A percentile compares a stretch with the other conserved stretches of the same genome.
phyloP scores from a whole-genome alignment of 805 yeast species.

The Candida maesae region DNA sequence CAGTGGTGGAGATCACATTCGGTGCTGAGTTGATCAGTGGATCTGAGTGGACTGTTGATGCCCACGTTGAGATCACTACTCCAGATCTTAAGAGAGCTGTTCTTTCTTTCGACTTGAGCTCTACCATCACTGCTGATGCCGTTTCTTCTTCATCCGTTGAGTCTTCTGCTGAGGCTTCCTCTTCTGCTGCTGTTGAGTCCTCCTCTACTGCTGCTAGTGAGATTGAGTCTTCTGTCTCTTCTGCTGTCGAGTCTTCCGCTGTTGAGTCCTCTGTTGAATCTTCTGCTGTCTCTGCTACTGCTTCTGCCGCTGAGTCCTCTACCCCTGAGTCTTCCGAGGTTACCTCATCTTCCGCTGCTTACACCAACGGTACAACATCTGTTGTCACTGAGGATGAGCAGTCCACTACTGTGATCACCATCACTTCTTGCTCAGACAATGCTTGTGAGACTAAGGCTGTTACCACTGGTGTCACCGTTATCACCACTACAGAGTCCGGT shows the following conservation, averaged over 20 bases:
- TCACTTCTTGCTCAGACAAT: neutral
- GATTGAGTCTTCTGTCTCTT: slow-evolving; percentile 16
- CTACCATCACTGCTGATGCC: slow-evolving; percentile 13
- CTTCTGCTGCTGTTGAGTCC: slow-evolving; percentile 24
- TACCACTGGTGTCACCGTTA: neutral
- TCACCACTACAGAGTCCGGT: slow-evolving; percentile 1
- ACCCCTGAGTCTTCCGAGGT: slow-evolving; percentile 21
- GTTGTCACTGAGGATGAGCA: neutral
- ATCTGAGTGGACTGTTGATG: slow-evolving; percentile 12
- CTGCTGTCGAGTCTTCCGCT: slow-evolving; percentile 14
- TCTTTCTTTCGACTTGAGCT: slow-evolving; percentile 2
- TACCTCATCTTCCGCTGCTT: neutral
- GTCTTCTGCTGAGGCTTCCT: slow-evolving; percentile 15
- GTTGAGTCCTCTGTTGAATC: slow-evolving; percentile 14
- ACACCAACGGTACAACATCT: neutral
- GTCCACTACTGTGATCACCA: slow-evolving; percentile 4
- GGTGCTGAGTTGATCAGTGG: slow-evolving; percentile 9
- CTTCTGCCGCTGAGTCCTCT: no score
- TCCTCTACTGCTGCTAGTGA: slow-evolving; percentile 1
- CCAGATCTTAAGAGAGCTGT: slow-evolving; percentile 16
- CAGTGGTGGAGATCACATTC: slow-evolving; percentile 4
- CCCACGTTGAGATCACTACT: slow-evolving; percentile 10
- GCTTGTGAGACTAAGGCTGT: neutral
- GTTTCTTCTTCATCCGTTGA: slow-evolving; percentile 10
- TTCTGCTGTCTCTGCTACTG: slow-evolving; percentile 33